phyloP scores from a whole-genome alignment of 257 asterid species.

The Ilex aquifolium region DNA sequence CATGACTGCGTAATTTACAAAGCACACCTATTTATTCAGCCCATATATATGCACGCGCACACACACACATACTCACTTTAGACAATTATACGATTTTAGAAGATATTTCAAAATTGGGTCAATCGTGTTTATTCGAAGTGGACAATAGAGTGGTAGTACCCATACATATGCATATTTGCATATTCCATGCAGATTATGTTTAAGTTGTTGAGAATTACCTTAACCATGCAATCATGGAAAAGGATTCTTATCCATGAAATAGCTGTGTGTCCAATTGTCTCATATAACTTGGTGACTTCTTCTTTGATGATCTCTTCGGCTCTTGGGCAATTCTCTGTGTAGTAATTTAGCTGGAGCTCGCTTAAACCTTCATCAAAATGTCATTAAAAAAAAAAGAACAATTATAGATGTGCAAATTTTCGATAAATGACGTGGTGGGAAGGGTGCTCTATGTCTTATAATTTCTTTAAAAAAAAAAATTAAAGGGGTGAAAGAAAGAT shows the following conservation, averaged over 20 bases:
- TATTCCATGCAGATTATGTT: background rate
- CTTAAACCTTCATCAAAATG: constrained; percentile 15
- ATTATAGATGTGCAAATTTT: background rate
- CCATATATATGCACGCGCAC: too few species aligned
- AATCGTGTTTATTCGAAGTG: background rate
- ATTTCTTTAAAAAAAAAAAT: background rate
- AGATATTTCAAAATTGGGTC: background rate
- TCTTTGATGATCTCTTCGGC: constrained; percentile 66
- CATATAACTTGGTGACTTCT: constrained; percentile 46
- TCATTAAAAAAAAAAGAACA: background rate
- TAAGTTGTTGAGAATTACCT: constrained; percentile 26
- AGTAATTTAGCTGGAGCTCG: constrained; percentile 53
- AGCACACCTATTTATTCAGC: too few species aligned
- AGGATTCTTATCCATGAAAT: constrained; percentile 79
- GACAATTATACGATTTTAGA: background rate
- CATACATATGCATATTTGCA: background rate
- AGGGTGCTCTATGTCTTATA: background rate
- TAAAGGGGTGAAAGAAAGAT: too few species aligned
- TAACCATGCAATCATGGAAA: constrained; percentile 79
- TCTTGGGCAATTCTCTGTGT: constrained; percentile 60
- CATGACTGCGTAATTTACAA: constrained; percentile 43
- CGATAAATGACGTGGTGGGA: background rate
- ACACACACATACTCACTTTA: background rate
- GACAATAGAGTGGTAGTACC: background rate
- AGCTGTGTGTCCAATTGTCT: constrained; percentile 60